Base-by-base conservation (phyloP, 306 rosid genomes). In the Cucurbita ficifolia region DNA sequence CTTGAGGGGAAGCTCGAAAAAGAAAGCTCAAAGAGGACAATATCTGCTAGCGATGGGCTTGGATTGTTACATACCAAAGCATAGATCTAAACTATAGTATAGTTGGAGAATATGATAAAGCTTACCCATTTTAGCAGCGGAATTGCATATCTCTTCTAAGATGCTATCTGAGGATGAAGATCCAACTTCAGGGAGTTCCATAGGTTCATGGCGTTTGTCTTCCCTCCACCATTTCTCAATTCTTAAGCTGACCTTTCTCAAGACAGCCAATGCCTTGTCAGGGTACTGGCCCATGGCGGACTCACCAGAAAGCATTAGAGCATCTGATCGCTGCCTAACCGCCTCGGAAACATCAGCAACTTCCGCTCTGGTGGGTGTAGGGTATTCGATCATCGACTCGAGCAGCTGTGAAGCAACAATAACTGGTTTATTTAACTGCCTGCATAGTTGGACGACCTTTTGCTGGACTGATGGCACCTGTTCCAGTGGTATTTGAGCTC, bases 311-410 rank as follows among this genome's bases (percentile, higher is more conserved):
- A 95, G 99, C 99, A 95, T 95, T 83, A 95, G 82, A 74, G 99
- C 99, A 87, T 95, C 99, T 54, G 99, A 88, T 9, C 97, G 87
- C 82, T 95, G 99, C 88, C 99, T 85, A 51, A 95, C 99, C 40
- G 99, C 99, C 85, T 95, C 99, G 67, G 99, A 95, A 80, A 95
- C 97, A 88, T 95, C 99, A 42, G 99, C 99, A 65, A 95, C 99
- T 83, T 95, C 99, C 43, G 99, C 99, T 82, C 99, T 88, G 18
- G 99, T 95, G 54, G 99, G 99, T 7, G 97, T 91, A 39, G 99
- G 99, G 75, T 95, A 95, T 83, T 95, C 99, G 50, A 95, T 91
- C 99, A 95, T 95, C 36, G 99, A 95, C 40, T 95, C 99, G 19
- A 95, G 99, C 56, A 95, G 77, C 85, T 95, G 99, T 79, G 99